phyloP scores from a whole-genome alignment of 2,329 filamentous ascomycete species.

The Aspergillus puulaauensis region DNA sequence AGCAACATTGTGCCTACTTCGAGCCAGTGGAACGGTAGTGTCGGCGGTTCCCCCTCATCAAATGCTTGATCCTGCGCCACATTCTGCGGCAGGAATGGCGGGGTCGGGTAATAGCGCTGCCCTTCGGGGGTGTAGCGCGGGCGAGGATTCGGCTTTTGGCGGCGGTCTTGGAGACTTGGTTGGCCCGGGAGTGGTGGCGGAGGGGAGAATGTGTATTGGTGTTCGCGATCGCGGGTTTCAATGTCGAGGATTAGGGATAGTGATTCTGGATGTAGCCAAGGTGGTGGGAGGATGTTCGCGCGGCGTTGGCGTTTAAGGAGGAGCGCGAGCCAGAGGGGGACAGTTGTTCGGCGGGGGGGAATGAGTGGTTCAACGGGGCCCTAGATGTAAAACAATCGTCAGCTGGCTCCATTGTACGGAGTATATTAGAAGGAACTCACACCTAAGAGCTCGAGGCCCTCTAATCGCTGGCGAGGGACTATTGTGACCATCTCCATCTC shows the following conservation, averaged over 20 bases:
- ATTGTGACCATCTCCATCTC: slow-evolving; percentile 97
- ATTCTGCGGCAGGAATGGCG: slow-evolving; percentile 77
- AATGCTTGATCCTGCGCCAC: slow-evolving; percentile 65
- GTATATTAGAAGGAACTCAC: slow-evolving; percentile 56
- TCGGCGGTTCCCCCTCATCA: slow-evolving; percentile 25
- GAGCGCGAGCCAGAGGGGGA: slow-evolving; percentile 93
- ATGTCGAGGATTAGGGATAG: slow-evolving; percentile 75
- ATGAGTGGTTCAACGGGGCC: slow-evolving; percentile 73
- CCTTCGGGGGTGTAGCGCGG: slow-evolving; percentile 40
- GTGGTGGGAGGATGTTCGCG: slow-evolving; percentile 86
- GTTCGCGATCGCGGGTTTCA: slow-evolving; percentile 66
- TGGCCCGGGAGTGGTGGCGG: slow-evolving; percentile 66
- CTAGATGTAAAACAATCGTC: slow-evolving; percentile 47
- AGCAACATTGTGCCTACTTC: slow-evolving; percentile 86
- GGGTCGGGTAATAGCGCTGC: slow-evolving; percentile 48
- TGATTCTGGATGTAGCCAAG: slow-evolving; percentile 79
- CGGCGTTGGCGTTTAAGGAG: slow-evolving; percentile 92
- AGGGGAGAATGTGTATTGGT: slow-evolving; percentile 72
- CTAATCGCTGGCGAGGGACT: slow-evolving; percentile 84
- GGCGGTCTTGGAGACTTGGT: slow-evolving; percentile 27
- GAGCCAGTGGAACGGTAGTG: slow-evolving; percentile 90
- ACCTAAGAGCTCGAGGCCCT: slow-evolving; percentile 78
- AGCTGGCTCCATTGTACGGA: not conserved
- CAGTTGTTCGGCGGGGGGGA: slow-evolving; percentile 73
- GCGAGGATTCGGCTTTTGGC: slow-evolving; percentile 22